Base-by-base conservation (phyloP, 257 asterid species). In the Solanum piurae region DNA sequence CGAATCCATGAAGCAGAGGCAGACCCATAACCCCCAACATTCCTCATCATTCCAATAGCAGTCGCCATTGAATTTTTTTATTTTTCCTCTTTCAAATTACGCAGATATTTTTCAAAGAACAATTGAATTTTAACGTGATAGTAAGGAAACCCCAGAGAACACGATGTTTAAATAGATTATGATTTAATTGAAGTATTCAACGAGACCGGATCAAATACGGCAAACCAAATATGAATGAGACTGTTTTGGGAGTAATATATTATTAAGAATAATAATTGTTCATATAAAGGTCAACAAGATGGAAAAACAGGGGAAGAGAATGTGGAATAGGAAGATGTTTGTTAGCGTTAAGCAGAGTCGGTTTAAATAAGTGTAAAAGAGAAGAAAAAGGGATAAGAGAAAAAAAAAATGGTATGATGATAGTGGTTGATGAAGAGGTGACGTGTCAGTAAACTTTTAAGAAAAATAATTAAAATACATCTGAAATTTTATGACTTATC, bases 21-120 rank as follows among this genome's bases (percentile, higher is more conserved):
- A 25, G 93, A 89, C 36, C 92, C 91, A 87, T 91, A 91, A 27
- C 93, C 91, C 88, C 89, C 90, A 88, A 92, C 29, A 80, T 40
- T 58, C 8, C 88, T 68, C 86, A 86, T 40, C 74, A 72, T 55
- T 31, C 88, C 90, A 31, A 87, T 74, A 87, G 92, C 71, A 44
- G 92, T 49, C 18, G 95, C 95, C 99, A 96, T 96, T 88, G 58
- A 0, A 0, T 29, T 27, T 12, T 6, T 0, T 27, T 2, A 5
- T 16, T 25, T 5, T 8, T 69, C 38, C 20, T 7, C 29, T 42
- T 42, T n/a, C 85, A 79, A 42, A 25, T 42, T 25, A 40, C 49
- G 3, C 5, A 79, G 4, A 2, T 38, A 13, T 6, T 76, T 76
- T 76, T 76, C 12, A 3, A 13, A 7, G 20, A 77, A 38, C 7